Percentiles rank a stretch among this genome's conserved stretches.
phyloP scores from a whole-genome alignment of 306 rosid genomes.

The apple (Malus domestica) region ASM211411v1 NC_041790.1:11717501-11718000 shows the following conservation, averaged over 20 bases:
- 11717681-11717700: not conserved
- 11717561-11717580: not conserved
- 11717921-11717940: conserved; percentile 41
- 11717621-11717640: not conserved
- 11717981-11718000: conserved; percentile 34
- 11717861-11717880: conserved; percentile 54
- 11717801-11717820: conserved; percentile 3
- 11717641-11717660: not conserved
- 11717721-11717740: conserved; percentile 29
- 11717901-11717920: conserved; percentile 66
- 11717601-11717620: not conserved
- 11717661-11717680: not conserved
- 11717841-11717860: conserved; percentile 47
- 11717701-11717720: conserved; percentile 28
- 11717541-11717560: not conserved
- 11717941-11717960: conserved; percentile 38
- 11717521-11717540: not conserved
- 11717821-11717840: conserved; percentile 31
- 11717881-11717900: conserved; percentile 73
- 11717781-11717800: conserved; percentile 3
- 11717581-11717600: not conserved
- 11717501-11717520: not conserved
- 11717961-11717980: conserved; percentile 48
- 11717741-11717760: conserved; percentile 1
- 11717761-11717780: conserved; percentile 24